These are phyloP conservation scores for Ormosia emarginata DNA, from an alignment of 306 rosid genomes.

Conservation along the genomic window DNA sequence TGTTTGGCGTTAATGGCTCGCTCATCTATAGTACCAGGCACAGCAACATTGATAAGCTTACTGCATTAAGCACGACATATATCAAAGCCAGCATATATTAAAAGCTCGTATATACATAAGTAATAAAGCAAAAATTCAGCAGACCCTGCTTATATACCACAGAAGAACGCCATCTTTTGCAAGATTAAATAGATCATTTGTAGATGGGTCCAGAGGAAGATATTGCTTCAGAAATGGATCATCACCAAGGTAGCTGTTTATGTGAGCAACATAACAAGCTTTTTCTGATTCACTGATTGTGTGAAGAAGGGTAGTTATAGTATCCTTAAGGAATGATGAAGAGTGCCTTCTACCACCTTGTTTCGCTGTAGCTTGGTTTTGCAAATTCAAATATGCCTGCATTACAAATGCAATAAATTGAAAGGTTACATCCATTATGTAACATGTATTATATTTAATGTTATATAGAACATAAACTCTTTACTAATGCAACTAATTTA, in stretches of 20 bases:
- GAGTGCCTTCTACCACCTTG: slow-evolving; percentile 67
- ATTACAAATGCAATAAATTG: slow-evolving; percentile 24
- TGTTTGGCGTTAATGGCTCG: slow-evolving; percentile 81
- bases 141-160: slow-evolving; percentile 61
- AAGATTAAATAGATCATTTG: slow-evolving; percentile 66
- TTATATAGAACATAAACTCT: slow-evolving; percentile 2
- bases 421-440: not conserved
- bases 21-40: slow-evolving; percentile 97
- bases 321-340: slow-evolving; percentile 77
- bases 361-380: slow-evolving; percentile 50
- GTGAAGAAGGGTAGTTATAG: slow-evolving; percentile 88
- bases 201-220: slow-evolving; percentile 79
- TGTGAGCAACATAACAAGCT: slow-evolving; percentile 79
- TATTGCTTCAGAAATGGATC: slow-evolving; percentile 76
- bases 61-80: slow-evolving; percentile 49
- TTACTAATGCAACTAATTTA: slow-evolving; percentile 1
- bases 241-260: slow-evolving; percentile 91
- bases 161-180: slow-evolving; percentile 92
- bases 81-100: slow-evolving; percentile 20
- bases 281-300: slow-evolving; percentile 89
- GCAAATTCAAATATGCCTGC: slow-evolving; percentile 75
- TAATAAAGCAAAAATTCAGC: slow-evolving; percentile 25
- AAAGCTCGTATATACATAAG: slow-evolving; percentile 12
- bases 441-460: slow-evolving; percentile 8
- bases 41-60: slow-evolving; percentile 98